Percentiles rank a stretch among this genome's conserved stretches.
Conservation (phyloP, 192 early-diverging fungal species). For the Rhizophagus clarus region DNA sequence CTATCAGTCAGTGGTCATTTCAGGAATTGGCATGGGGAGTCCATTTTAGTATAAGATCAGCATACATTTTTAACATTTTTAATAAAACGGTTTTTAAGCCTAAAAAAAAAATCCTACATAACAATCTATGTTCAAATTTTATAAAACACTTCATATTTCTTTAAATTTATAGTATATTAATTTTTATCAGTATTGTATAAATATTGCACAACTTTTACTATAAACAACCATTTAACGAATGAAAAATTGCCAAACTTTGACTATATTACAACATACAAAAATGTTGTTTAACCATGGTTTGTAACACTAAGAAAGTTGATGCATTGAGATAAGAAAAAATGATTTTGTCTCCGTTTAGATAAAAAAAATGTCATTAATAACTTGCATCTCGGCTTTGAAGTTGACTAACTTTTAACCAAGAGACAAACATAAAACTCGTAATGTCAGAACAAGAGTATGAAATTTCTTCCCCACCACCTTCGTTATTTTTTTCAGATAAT, state of each 20-base stretch:
- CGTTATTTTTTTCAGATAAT: background rate
- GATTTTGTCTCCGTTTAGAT: background rate
- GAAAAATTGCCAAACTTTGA: too few relatives aligned
- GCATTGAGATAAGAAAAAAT: background rate
- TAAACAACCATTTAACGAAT: too few relatives aligned
- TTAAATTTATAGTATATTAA: background rate
- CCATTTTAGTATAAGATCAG: background rate
- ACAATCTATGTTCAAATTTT: background rate
- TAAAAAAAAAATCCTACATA: background rate
- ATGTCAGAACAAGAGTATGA: background rate
- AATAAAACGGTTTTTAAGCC: background rate
- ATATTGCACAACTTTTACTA: too few relatives aligned
- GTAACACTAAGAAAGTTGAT: background rate
- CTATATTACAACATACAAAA: too few relatives aligned
- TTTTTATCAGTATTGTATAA: background rate
- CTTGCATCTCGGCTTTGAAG: background rate
- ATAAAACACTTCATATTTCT: background rate
- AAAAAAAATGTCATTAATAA: background rate
- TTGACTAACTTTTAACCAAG: background rate
- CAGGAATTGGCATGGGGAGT: background rate
- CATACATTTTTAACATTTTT: background rate
- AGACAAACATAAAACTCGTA: background rate
- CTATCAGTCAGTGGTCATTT: background rate
- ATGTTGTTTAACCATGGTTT: background rate
- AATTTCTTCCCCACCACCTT: background rate